Evolutionary conservation across 1,284 basidiomycete species (phyloP).

Genomic region (Schizophyllum commune): DNA sequence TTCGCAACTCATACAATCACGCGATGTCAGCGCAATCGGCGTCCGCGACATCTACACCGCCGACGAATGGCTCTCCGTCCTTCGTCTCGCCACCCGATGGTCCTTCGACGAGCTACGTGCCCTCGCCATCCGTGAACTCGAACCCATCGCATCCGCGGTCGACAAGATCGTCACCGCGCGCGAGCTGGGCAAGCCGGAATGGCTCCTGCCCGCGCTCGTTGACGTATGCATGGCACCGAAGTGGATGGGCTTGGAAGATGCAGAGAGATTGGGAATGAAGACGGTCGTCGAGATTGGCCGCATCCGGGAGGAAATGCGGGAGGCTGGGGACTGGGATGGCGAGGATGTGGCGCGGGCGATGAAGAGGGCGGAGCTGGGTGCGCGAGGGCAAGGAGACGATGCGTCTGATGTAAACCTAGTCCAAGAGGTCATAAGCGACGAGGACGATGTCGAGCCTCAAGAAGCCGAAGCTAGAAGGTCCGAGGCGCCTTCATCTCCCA

Average conservation of each 20-base stretch:
- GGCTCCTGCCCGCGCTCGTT: constrained; percentile 28
- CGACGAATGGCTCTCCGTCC: constrained; percentile 31
- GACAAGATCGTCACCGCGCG: constrained; percentile 27
- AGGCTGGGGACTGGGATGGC: background rate
- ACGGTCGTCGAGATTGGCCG: background rate
- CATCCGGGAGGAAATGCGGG: background rate
- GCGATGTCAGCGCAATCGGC: constrained; percentile 20
- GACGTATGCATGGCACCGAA: constrained; percentile 19
- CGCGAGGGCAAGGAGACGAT: background rate
- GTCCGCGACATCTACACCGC: constrained; percentile 21
- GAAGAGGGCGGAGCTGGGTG: constrained; percentile 1
- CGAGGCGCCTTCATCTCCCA: no score
- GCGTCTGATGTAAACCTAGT: no score
- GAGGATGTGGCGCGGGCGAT: background rate
- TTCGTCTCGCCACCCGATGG: constrained; percentile 26
- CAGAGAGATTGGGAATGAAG: background rate
- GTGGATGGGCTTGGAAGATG: constrained; percentile 1
- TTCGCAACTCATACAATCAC: background rate
- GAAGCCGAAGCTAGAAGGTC: no score
- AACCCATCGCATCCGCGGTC: constrained; percentile 18
- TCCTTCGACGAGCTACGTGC: constrained; percentile 24
- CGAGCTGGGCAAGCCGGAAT: constrained; percentile 22
- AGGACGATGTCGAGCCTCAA: no score
- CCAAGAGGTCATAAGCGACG: no score
- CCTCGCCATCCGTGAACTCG: constrained; percentile 26